Conservation (phyloP, 225 moss, liverwort and hornwort genomes). For the Climacium dendroides region DNA sequence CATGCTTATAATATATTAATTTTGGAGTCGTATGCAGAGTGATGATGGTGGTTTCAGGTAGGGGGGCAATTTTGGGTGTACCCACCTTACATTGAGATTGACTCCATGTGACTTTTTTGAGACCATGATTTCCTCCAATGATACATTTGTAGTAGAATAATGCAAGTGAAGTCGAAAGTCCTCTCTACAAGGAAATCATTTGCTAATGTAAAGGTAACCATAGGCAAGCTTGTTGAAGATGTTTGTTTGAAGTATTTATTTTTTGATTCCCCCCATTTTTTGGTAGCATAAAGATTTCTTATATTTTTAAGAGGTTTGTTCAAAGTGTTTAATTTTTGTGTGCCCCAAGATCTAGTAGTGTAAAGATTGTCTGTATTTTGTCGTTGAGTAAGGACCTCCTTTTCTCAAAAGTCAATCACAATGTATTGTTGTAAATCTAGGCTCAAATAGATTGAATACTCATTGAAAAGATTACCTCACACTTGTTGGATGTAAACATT, state of each 20-base stretch:
- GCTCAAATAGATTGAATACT: neutral
- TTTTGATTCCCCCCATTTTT: too few relatives aligned
- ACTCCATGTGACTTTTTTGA: neutral
- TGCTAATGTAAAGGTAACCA: neutral
- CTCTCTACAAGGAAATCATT: neutral
- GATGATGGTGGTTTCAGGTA: neutral
- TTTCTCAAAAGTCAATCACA: rapidly evolving
- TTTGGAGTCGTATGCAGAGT: too few relatives aligned
- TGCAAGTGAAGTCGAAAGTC: neutral
- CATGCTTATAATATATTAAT: too few relatives aligned
- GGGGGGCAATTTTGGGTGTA: too few relatives aligned
- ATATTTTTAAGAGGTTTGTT: too few relatives aligned
- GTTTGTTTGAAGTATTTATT: rapidly evolving
- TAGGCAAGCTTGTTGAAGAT: rapidly evolving
- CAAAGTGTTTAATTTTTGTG: too few relatives aligned
- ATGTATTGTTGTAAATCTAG: rapidly evolving
- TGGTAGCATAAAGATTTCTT: too few relatives aligned
- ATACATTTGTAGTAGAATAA: neutral
- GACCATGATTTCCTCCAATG: neutral
- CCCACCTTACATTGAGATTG: rapidly evolving
- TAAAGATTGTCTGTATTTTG: neutral
- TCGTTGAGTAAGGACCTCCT: neutral
- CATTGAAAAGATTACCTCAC: neutral
- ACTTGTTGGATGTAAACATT: too few relatives aligned
- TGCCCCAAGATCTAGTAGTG: neutral